These are phyloP conservation scores for Coelastrella sp. DNA, from an alignment of 139 green algal species.

Conservation along the genomic window DNA sequence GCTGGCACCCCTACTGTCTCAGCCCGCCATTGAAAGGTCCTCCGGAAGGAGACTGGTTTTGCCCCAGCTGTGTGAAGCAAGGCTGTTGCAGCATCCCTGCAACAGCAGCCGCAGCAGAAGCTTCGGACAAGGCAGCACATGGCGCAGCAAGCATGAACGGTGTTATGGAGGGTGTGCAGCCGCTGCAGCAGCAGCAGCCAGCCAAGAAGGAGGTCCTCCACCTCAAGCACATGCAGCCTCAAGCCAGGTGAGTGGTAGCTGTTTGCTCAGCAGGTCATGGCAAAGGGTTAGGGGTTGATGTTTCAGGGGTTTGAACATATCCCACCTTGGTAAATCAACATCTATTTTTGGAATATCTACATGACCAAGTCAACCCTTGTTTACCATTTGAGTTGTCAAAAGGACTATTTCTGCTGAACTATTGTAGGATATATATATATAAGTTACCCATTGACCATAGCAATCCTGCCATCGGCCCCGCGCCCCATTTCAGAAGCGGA, in stretches of 20 bases:
- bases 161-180: not conserved
- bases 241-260: not conserved
- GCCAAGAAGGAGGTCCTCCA: not conserved
- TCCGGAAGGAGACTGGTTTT: conserved; percentile 76
- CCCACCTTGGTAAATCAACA: too few species aligned
- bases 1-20: conserved; percentile 72
- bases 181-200: conserved; percentile 6
- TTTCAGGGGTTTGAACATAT: too few species aligned
- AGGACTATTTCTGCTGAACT: too few species aligned
- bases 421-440: too few species aligned
- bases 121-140: not conserved
- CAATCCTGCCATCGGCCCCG: too few species aligned
- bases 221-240: not conserved
- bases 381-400: too few species aligned
- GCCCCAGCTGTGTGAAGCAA: conserved; percentile 43
- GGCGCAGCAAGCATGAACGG: not conserved
- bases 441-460: too few species aligned
- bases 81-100: not conserved
- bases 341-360: too few species aligned
- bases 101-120: not conserved
- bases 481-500: too few species aligned
- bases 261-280: not conserved
- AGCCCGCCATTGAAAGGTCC: conserved; percentile 57
- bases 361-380: too few species aligned
- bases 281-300: not conserved